Evolutionary conservation across 495 filamentous ascomycete species (phyloP).

Genomic region (Margaritispora aquatica): DNA sequence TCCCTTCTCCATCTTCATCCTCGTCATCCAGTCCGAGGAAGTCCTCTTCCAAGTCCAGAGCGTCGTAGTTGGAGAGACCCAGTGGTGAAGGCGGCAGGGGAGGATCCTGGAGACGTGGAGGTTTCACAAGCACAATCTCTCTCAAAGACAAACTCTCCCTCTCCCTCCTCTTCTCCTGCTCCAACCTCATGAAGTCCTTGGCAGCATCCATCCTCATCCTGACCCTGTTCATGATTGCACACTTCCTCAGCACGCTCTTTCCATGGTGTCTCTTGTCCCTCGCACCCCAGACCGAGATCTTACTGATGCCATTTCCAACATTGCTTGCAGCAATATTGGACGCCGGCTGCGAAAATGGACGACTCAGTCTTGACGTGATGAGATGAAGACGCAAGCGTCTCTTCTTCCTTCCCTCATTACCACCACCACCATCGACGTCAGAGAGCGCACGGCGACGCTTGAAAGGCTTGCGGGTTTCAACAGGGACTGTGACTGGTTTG

Average conservation of each 20-base stretch:
- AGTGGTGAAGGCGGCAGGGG: constrained; percentile 34
- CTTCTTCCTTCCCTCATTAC: constrained; percentile 46
- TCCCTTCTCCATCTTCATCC: constrained; percentile 23
- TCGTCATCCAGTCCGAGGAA: not conserved
- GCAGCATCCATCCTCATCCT: constrained; percentile 30
- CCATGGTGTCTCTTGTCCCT: constrained; percentile 32
- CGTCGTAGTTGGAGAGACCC: constrained; percentile 41
- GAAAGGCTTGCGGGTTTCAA: constrained; percentile 19
- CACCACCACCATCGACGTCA: constrained; percentile 59
- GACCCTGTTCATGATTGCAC: constrained; percentile 49
- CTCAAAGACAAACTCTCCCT: constrained; percentile 11
- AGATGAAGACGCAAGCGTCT: constrained; percentile 55
- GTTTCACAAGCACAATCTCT: constrained; percentile 20
- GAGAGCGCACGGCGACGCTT: constrained; percentile 54
- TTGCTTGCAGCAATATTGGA: constrained; percentile 43
- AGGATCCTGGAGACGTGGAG: constrained; percentile 18
- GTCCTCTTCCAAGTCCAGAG: constrained; percentile 39
- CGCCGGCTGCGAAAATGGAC: constrained; percentile 60
- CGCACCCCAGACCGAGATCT: constrained; percentile 47
- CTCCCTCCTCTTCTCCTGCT: constrained; percentile 13
- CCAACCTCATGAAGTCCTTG: constrained; percentile 17
- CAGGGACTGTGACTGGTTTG: constrained; percentile 4
- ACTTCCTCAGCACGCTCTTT: constrained; percentile 41
- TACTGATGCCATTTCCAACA: constrained; percentile 51
- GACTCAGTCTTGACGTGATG: constrained; percentile 62